Percentiles rank a stretch among this genome's conserved stretches.
phyloP scores from a whole-genome alignment of 1,284 basidiomycete species.

The Cerrena zonata region DNA sequence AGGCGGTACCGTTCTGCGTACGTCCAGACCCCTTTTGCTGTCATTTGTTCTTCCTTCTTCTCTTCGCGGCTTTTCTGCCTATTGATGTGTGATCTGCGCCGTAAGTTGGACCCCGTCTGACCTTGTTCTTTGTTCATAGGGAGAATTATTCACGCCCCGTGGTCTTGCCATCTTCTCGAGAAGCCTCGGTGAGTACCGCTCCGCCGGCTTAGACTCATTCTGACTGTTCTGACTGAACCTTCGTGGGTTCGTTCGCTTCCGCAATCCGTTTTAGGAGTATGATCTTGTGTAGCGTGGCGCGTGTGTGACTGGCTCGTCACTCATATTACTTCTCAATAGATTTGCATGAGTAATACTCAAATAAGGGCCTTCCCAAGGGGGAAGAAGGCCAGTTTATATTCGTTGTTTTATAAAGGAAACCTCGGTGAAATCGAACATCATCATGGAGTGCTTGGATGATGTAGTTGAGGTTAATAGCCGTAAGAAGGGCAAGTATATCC shows the following conservation, averaged over 20 bases:
- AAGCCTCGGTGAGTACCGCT: conserved; percentile 15
- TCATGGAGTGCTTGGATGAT: neutral
- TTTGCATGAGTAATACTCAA: neutral
- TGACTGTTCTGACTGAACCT: conserved; percentile 7
- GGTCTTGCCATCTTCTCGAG: conserved; percentile 19
- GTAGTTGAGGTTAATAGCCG: neutral
- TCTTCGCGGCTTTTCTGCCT: conserved; percentile 5
- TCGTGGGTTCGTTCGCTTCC: neutral
- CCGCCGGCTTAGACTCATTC: conserved; percentile 1
- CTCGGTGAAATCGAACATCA: conserved; percentile 1
- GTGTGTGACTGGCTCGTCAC: conserved; percentile 1
- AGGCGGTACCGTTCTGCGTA: conserved; percentile 83
- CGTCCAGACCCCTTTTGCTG: conserved; percentile 11
- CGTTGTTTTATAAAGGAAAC: neutral
- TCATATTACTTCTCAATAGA: conserved; percentile 1
- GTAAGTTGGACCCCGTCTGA: neutral
- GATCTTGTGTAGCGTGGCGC: conserved; percentile 4
- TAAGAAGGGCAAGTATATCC: neutral
- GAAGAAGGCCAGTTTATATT: neutral
- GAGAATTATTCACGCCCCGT: conserved; percentile 21
- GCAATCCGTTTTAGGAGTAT: neutral
- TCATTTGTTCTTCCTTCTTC: neutral
- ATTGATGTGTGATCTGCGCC: neutral
- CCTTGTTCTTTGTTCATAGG: conserved; percentile 9
- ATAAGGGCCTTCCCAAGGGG: neutral